Base-by-base conservation (phyloP, 2,329 filamentous ascomycete genomes). In the Microdochium nivale region DNA sequence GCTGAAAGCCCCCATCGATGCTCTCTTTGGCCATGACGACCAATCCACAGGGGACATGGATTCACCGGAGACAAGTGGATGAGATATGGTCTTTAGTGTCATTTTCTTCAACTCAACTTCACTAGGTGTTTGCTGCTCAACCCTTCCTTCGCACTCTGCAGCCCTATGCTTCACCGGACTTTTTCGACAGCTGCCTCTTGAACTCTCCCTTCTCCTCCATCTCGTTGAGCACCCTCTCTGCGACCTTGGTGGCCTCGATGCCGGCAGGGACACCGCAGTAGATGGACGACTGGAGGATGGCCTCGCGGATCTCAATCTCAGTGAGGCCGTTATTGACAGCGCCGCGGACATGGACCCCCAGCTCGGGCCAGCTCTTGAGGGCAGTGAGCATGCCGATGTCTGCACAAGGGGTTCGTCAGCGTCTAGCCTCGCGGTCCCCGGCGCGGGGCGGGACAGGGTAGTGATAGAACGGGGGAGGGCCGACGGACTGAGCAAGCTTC, bases 251-350 rank as follows among this genome's bases (percentile, higher is more conserved):
- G 5, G 65, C 72, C 51, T 74, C 71, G 14, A 75, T 63, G 1
- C 70, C 71, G 3, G 71, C 69, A 0, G 71, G 72, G 3, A 71
- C 66, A 14, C 72, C 71, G 52, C 70, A 72, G 52, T 75, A 74
- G 2, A 66, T 68, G 0, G 70, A 71, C 21, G 69, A 69, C 50
- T 78, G 74, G 23, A 76, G 54, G 37, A 77, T 68, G 4, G 80
- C 77, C 65, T 86, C 83, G 19, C 82, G 68, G 49, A 86, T 83
- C 64, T 86, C 82, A 21, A 81, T 60, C 60, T 83, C 81, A 0
- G 71, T 77, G 11, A 81, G 67, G 0, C 83, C 83, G 56, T 86
- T 86, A 57, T 79, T 83, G 56, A 81, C 65, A 1, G 82, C 83
- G 0, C 82, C 82, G 23, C 80, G 70, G n/a, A 83, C 71, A 61